These are phyloP conservation scores for Furcasterigmium sp. DNA, from an alignment of 2,329 filamentous ascomycete genomes.

Conservation along the genomic window DNA sequence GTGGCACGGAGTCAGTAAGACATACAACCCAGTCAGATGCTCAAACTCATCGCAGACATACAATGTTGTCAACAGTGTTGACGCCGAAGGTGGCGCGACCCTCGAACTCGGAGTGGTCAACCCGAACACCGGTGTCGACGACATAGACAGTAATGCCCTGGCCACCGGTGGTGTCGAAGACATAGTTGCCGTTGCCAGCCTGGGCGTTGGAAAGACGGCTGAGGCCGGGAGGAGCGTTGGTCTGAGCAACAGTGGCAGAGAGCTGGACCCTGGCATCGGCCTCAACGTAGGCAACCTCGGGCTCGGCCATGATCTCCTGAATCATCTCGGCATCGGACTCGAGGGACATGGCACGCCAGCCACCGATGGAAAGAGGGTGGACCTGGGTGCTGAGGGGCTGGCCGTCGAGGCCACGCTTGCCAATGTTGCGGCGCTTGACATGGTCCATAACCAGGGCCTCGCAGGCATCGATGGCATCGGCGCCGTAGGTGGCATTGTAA, in stretches of 20 bases:
- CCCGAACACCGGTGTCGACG: slow-evolving; percentile 59
- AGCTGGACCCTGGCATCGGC: slow-evolving; percentile 44
- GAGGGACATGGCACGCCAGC: slow-evolving; percentile 48
- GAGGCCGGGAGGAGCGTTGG: slow-evolving; percentile 47
- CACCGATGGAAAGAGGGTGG: slow-evolving; percentile 38
- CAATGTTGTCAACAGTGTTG: slow-evolving; percentile 43
- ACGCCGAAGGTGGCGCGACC: slow-evolving; percentile 48
- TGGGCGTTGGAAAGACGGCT: slow-evolving; percentile 44
- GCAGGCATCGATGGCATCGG: slow-evolving; percentile 43
- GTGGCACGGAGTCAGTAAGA: background rate
- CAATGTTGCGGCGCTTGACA: slow-evolving; percentile 52
- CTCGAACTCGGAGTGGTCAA: slow-evolving; percentile 50
- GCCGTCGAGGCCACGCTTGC: slow-evolving; percentile 43
- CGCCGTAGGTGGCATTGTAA: slow-evolving; percentile 50
- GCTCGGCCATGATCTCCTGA: slow-evolving; percentile 39
- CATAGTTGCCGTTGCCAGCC: slow-evolving; percentile 30
- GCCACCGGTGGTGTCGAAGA: slow-evolving; percentile 48
- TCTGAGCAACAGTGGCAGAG: slow-evolving; percentile 41
- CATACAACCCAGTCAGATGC: too few relatives aligned
- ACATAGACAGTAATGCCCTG: slow-evolving; percentile 56
- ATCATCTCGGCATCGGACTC: slow-evolving; percentile 47
- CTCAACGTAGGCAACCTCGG: slow-evolving; percentile 49
- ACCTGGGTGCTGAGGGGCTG: slow-evolving; percentile 41
- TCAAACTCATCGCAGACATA: slow-evolving; percentile 23
- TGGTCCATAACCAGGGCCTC: slow-evolving; percentile 40